Evolutionary conservation across 1,284 basidiomycete genomes (phyloP).

Genomic region (Puccinia sorghi): DNA sequence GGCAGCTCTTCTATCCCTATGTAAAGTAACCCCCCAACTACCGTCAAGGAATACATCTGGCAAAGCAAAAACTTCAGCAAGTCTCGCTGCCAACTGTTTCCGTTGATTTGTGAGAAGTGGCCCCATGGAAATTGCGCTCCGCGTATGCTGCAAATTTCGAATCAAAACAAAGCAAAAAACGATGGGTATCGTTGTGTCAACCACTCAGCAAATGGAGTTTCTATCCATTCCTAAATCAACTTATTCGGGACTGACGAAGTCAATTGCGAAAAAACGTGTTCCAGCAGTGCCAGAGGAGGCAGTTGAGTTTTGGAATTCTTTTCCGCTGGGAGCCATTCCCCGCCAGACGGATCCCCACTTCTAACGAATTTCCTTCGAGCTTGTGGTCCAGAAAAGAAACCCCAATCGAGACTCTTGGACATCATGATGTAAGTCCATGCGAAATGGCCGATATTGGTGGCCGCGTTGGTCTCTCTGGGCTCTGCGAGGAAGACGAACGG

Average conservation of each 20-base stretch:
- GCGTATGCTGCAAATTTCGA: constrained; percentile 10
- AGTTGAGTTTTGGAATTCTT: constrained; percentile 6
- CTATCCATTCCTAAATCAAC: neutral
- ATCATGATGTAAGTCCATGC: constrained; percentile 15
- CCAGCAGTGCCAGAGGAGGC: neutral
- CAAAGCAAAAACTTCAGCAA: neutral
- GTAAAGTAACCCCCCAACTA: neutral
- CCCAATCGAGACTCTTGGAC: constrained; percentile 27
- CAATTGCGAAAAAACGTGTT: constrained; percentile 18
- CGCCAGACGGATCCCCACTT: neutral
- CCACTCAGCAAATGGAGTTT: neutral
- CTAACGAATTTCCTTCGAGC: neutral
- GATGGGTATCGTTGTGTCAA: neutral
- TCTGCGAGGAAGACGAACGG: neutral
- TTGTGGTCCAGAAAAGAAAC: constrained; percentile 29
- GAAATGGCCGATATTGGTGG: constrained; percentile 18
- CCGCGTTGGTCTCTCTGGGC: neutral
- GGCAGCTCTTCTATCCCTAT: neutral
- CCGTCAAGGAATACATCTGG: constrained; percentile 1
- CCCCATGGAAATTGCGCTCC: constrained; percentile 38
- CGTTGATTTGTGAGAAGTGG: constrained; percentile 19
- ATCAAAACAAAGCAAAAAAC: no score
- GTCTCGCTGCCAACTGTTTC: neutral
- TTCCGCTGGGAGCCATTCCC: constrained; percentile 12
- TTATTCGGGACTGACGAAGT: neutral